Evolutionary conservation across 2,329 filamentous ascomycete species (phyloP).

Genomic region (Penicillium sp.): DNA sequence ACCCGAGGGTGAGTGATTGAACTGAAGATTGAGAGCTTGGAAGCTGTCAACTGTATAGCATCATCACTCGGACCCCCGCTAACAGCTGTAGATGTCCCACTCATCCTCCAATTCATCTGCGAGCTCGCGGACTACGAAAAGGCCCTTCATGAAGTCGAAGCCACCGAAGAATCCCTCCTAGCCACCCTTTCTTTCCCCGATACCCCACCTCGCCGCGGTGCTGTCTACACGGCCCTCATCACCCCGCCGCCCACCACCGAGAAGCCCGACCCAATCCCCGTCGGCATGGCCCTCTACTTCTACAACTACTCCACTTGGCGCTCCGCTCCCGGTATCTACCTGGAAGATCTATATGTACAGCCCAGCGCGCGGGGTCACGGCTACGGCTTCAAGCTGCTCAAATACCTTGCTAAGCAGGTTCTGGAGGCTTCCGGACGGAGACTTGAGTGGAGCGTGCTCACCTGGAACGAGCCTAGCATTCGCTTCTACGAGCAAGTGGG

Average conservation of each 20-base stretch:
- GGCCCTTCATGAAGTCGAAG: constrained; percentile 70
- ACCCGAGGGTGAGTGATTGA: constrained; percentile 36
- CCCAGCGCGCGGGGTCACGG: constrained; percentile 70
- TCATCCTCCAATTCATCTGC: constrained; percentile 78
- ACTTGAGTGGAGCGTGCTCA: constrained; percentile 87
- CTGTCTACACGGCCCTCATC: constrained; percentile 75
- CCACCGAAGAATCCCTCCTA: constrained; percentile 72
- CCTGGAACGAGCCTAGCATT: constrained; percentile 90
- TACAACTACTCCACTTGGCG: constrained; percentile 97
- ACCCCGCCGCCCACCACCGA: constrained; percentile 51
- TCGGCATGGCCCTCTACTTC: constrained; percentile 87
- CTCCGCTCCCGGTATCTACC: constrained; percentile 81
- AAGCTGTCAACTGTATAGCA: not conserved
- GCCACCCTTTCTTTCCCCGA: constrained; percentile 77
- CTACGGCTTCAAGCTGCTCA: constrained; percentile 75
- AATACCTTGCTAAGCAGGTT: constrained; percentile 76
- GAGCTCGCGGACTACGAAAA: constrained; percentile 90
- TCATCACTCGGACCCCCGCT: constrained; percentile 4
- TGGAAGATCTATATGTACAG: constrained; percentile 89
- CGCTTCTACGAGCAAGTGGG: constrained; percentile 69
- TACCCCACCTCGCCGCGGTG: constrained; percentile 52
- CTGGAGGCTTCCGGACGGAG: constrained; percentile 70
- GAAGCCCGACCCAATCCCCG: constrained; percentile 45
- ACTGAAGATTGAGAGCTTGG: not conserved
- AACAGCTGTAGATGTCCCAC: constrained; percentile 65